Conservation (phyloP, 2,329 filamentous ascomycete species). For the Penicillium hordei region DNA sequence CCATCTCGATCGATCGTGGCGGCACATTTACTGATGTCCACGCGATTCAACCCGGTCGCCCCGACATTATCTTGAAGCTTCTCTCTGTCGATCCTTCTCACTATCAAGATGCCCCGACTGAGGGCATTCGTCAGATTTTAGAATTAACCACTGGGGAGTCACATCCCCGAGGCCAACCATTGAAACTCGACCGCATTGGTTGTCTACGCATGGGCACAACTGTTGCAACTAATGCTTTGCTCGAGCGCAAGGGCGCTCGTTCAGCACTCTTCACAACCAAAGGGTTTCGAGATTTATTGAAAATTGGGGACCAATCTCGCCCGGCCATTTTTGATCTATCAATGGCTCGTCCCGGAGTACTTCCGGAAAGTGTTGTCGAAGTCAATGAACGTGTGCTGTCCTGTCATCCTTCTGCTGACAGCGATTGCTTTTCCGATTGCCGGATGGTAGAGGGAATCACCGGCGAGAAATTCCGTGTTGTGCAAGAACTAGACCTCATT, state of each 20-base stretch:
- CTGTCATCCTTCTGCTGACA: conserved; percentile 62
- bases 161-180: conserved; percentile 36
- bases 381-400: conserved; percentile 84
- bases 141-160: conserved; percentile 40
- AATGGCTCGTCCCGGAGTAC: conserved; percentile 79
- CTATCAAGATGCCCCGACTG: conserved; percentile 59
- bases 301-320: conserved; percentile 86
- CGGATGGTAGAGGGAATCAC: conserved; percentile 56
- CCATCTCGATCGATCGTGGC: conserved; percentile 42
- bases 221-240: conserved; percentile 83
- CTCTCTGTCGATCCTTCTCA: conserved; percentile 43
- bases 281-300: conserved; percentile 81
- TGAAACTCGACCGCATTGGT: conserved; percentile 39
- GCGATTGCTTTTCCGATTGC: conserved; percentile 69
- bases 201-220: conserved; percentile 89
- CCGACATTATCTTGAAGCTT: conserved; percentile 43
- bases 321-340: conserved; percentile 89
- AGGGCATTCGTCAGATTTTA: conserved; percentile 76
- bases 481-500: conserved; percentile 60
- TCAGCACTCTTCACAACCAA: conserved; percentile 84
- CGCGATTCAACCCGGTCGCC: conserved; percentile 37
- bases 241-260: conserved; percentile 85
- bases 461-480: conserved; percentile 66
- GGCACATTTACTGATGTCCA: conserved; percentile 44
- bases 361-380: conserved; percentile 82